Conservation (phyloP, 139 green algal genomes). For the Diplosphaera chodatii region DNA sequence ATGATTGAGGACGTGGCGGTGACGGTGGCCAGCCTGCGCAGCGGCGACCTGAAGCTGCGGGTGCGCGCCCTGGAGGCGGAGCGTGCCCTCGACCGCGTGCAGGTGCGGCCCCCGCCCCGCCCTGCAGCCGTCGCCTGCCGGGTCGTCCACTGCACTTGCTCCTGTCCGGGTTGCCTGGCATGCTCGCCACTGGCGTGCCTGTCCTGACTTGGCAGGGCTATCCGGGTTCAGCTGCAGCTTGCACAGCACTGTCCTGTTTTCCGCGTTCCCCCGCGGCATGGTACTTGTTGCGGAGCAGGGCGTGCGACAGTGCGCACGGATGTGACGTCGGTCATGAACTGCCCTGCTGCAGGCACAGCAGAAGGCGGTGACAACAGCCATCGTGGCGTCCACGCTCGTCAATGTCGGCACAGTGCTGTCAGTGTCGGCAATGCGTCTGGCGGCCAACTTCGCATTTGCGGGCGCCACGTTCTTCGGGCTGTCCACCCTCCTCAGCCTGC, state of each 20-base stretch:
- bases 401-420: conserved; percentile 90
- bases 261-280: no score
- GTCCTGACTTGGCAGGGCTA: no score
- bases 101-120: no score
- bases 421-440: conserved; percentile 45
- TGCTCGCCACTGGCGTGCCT: no score
- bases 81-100: conserved; percentile 78
- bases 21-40: conserved; percentile 70
- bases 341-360: conserved; percentile 61
- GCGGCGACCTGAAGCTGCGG: conserved; percentile 92
- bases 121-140: no score
- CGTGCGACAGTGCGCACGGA: no score
- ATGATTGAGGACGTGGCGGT: conserved; percentile 77
- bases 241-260: no score
- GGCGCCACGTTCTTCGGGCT: conserved; percentile 45
- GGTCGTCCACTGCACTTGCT: no score
- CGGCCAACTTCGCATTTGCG: conserved; percentile 55
- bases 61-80: conserved; percentile 93
- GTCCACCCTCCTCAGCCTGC: conserved; percentile 34
- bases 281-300: no score
- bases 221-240: no score
- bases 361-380: conserved; percentile 47
- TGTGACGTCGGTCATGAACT: no score
- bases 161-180: no score
- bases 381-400: conserved; percentile 76